phyloP scores from a whole-genome alignment of 1,139 yeast species.

The Yamadazyma dendronema region DNA sequence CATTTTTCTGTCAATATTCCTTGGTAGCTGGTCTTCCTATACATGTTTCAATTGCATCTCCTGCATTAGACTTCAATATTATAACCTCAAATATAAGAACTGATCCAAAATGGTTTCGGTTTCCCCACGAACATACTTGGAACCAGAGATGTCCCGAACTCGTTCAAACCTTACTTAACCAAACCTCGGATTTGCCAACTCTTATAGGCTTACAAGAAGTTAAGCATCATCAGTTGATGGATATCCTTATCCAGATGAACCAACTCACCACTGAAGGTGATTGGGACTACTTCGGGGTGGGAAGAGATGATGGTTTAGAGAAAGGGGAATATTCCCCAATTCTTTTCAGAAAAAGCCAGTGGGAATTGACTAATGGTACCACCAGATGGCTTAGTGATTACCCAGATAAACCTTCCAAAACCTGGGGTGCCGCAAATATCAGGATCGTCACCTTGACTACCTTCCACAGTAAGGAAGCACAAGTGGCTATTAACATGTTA shows the following conservation, averaged over 20 bases:
- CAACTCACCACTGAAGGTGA: constrained; percentile 13
- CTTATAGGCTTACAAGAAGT: constrained; percentile 31
- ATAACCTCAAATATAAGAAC: constrained; percentile 24
- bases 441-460: constrained; percentile 43
- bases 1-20: no score
- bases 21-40: no score
- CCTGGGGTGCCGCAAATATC: constrained; percentile 42
- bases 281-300: constrained; percentile 45
- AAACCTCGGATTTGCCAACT: constrained; percentile 17
- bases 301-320: constrained; percentile 43
- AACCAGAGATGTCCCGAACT: constrained; percentile 19
- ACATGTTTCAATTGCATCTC: no score
- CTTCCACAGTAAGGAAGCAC: constrained; percentile 21
- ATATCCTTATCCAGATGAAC: constrained; percentile 20
- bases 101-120: constrained; percentile 19
- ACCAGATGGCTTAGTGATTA: constrained; percentile 45
- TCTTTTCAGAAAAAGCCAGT: constrained; percentile 29
- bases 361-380: constrained; percentile 31
- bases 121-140: constrained; percentile 27
- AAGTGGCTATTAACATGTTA: constrained; percentile 28
- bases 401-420: constrained; percentile 39
- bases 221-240: constrained; percentile 24
- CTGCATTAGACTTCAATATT: constrained; percentile 9
- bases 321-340: constrained; percentile 48
- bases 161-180: constrained; percentile 14